Conservation (phyloP, 805 yeast genomes). For the Cyberlindnera maritima region DNA sequence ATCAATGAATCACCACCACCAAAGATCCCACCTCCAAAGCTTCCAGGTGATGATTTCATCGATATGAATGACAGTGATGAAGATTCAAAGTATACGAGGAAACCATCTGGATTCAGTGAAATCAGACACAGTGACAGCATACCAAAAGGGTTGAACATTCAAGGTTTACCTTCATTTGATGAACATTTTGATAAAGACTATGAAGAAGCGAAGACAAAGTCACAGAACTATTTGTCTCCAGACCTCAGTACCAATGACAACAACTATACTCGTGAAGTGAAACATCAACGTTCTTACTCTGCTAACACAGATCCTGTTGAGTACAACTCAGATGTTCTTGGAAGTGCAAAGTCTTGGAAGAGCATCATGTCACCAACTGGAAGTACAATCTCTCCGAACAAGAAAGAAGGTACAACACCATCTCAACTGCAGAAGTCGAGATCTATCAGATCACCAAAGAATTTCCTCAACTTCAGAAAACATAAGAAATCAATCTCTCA, state of each 20-base stretch:
- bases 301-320: background rate
- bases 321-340: constrained; percentile 5
- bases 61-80: constrained; percentile 18
- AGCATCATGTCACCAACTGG: constrained; percentile 12
- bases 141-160: constrained; percentile 24
- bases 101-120: constrained; percentile 20
- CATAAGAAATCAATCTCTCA: constrained; percentile 27
- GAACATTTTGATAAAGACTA: constrained; percentile 14
- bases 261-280: background rate
- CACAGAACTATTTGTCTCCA: background rate
- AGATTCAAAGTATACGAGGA: constrained; percentile 17
- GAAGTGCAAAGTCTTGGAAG: constrained; percentile 12
- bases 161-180: constrained; percentile 19
- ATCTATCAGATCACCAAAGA: constrained; percentile 29
- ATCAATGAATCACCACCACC: constrained; percentile 26
- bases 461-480: constrained; percentile 24
- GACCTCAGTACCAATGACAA: background rate
- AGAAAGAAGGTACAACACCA: constrained; percentile 1
- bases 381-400: background rate
- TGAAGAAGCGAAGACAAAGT: background rate
- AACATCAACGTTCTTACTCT: constrained; percentile 3
- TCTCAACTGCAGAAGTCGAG: constrained; percentile 14
- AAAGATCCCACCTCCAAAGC: constrained; percentile 15
- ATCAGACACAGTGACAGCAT: constrained; percentile 20
- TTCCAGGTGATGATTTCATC: constrained; percentile 19